phyloP scores from a whole-genome alignment of 306 rosid genomes.

The Lithocarpus polystachyus region DNA sequence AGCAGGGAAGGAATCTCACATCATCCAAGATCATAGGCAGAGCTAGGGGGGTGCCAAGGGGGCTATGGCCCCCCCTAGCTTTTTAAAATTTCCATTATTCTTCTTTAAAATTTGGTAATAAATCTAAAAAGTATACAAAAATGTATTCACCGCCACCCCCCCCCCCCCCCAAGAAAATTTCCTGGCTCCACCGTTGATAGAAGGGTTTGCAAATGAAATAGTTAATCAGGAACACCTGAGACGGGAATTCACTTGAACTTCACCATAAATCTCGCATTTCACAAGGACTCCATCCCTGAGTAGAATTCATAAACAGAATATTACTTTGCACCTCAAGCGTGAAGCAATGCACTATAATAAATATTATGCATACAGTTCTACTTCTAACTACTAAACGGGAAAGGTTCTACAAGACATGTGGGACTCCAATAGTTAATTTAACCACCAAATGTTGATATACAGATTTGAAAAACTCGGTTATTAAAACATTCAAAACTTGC shows the following conservation, averaged over 20 bases:
- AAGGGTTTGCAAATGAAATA: constrained; percentile 81
- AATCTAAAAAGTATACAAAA: no score
- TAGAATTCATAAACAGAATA: constrained; percentile 14
- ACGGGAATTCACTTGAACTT: constrained; percentile 93
- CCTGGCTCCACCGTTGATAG: no score
- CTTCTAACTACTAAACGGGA: constrained; percentile 12
- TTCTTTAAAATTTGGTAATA: no score
- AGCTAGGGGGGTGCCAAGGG: no score
- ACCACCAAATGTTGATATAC: constrained; percentile 12
- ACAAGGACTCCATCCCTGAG: constrained; percentile 86
- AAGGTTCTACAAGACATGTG: background rate
- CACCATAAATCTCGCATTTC: constrained; percentile 85
- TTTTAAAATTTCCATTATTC: no score
- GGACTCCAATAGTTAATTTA: background rate
- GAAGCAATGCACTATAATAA: constrained; percentile 12
- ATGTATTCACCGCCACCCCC: no score
- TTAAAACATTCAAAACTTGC: constrained; percentile 19
- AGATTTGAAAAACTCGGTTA: constrained; percentile 4
- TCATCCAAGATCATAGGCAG: constrained; percentile 82
- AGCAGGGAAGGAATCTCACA: constrained; percentile 91
- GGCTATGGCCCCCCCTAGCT: no score
- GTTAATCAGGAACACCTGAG: constrained; percentile 92
- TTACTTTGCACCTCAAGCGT: background rate
- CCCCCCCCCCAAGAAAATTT: no score
- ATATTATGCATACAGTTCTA: constrained; percentile 1